Conservation (phyloP, 1,284 basidiomycete genomes). For the Heterobasidion parviporum region DNA sequence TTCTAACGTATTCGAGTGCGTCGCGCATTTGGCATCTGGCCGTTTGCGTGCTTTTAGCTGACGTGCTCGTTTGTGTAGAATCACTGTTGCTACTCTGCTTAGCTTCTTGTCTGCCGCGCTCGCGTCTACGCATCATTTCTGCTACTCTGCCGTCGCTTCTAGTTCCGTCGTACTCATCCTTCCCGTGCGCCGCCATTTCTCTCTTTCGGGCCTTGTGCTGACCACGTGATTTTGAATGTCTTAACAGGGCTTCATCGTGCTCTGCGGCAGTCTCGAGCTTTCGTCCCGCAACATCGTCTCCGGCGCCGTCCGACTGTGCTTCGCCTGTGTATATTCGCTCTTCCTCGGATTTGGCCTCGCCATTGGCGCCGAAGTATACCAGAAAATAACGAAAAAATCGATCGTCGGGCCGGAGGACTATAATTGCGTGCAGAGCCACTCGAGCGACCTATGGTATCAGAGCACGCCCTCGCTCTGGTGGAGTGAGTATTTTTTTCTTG, state of each 20-base stretch:
- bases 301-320: conserved; percentile 82
- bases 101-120: conserved; percentile 79
- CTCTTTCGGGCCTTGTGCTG: neutral
- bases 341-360: conserved; percentile 82
- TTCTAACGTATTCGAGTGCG: conserved; percentile 78
- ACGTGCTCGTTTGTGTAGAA: conserved; percentile 27
- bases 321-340: conserved; percentile 71
- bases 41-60: neutral
- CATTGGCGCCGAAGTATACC: conserved; percentile 67
- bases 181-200: conserved; percentile 40
- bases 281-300: conserved; percentile 73
- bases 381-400: conserved; percentile 37
- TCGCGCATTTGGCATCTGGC: conserved; percentile 9
- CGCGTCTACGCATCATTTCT: conserved; percentile 65
- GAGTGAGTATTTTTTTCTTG: conserved; percentile 21
- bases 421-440: conserved; percentile 47
- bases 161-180: conserved; percentile 84
- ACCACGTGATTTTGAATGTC: conserved; percentile 17
- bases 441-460: conserved; percentile 52
- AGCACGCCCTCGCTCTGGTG: conserved; percentile 44
- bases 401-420: conserved; percentile 55
- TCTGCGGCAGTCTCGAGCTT: conserved; percentile 77
- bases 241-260: conserved; percentile 60
- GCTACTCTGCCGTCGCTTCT: conserved; percentile 82
- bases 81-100: conserved; percentile 72